Percentiles rank a stretch among this genome's conserved stretches.
Evolutionary conservation across 208 protist genomes (phyloP).

Genomic region (Porcisia deanei): DNA sequence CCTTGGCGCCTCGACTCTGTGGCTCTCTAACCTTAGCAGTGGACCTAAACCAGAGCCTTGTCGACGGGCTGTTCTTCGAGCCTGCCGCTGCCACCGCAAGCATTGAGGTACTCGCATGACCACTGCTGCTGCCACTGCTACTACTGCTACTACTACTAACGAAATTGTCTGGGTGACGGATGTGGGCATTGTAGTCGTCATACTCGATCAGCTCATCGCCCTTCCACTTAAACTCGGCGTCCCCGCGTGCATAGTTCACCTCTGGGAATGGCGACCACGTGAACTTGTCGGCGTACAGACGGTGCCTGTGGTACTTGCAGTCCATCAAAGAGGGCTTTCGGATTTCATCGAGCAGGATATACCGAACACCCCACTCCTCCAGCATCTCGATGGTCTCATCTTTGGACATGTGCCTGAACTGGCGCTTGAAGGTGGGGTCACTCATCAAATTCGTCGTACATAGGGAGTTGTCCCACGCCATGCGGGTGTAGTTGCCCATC

Average conservation of each 20-base stretch:
- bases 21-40: neutral
- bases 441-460: conserved; percentile 59
- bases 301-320: conserved; percentile 75
- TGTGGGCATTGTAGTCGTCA: conserved; percentile 60
- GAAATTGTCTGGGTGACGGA: conserved; percentile 41
- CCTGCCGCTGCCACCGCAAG: neutral
- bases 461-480: conserved; percentile 60
- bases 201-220: conserved; percentile 80
- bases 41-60: conserved; percentile 20
- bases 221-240: conserved; percentile 87
- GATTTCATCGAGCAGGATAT: conserved; percentile 81
- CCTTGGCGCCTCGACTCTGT: neutral
- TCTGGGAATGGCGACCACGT: conserved; percentile 70
- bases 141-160: neutral
- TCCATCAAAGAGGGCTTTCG: conserved; percentile 74
- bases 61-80: conserved; percentile 3
- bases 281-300: conserved; percentile 85
- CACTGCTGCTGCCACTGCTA: neutral
- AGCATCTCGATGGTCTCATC: conserved; percentile 67
- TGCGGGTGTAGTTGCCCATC: conserved; percentile 67
- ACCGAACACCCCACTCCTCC: conserved; percentile 86
- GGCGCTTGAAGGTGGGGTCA: conserved; percentile 43
- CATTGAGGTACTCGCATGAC: neutral
- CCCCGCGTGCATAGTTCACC: conserved; percentile 70
- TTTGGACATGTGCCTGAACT: conserved; percentile 49